Conservation (phyloP, 164 flowering plant species). For the Santalum album region DNA sequence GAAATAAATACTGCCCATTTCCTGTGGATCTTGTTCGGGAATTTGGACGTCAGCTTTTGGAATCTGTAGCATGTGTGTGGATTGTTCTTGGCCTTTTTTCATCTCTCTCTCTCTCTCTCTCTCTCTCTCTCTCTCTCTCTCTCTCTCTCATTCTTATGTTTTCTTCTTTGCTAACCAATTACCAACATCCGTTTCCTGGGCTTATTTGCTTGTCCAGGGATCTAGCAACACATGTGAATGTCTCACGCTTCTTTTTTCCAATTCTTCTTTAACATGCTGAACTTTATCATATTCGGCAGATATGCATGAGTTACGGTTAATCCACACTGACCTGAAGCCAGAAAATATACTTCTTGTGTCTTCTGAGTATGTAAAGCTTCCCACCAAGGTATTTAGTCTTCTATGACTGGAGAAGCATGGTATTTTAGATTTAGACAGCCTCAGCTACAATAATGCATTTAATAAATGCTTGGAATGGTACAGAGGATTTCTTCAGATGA, state of each 20-base stretch:
- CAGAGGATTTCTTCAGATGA: slow-evolving; percentile 58
- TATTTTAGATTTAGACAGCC: slow-evolving; percentile 20
- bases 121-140: too few species aligned
- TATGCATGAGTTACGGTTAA: slow-evolving; percentile 76
- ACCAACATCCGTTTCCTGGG: slow-evolving; percentile 12
- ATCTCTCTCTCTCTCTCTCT: too few species aligned
- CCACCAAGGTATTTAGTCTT: slow-evolving; percentile 48
- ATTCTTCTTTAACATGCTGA: too few species aligned
- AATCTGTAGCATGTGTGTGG: slow-evolving; percentile 97
- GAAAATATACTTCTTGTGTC: slow-evolving; percentile 89
- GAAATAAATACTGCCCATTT: slow-evolving; percentile 73
- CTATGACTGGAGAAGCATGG: slow-evolving; percentile 11
- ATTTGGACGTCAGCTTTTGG: slow-evolving; percentile 93
- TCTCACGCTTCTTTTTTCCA: neutral
- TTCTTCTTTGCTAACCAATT: slow-evolving; percentile 14
- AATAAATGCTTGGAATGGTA: slow-evolving; percentile 34
- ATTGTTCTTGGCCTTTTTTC: slow-evolving; percentile 27
- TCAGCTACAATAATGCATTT: slow-evolving; percentile 15
- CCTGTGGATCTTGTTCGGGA: slow-evolving; percentile 93
- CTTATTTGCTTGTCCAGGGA: slow-evolving; percentile 19
- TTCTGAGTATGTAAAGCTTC: slow-evolving; percentile 62
- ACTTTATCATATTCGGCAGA: slow-evolving; percentile 39
- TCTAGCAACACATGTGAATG: slow-evolving; percentile 1
- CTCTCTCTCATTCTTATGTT: slow-evolving; percentile 9
- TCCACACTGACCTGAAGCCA: slow-evolving; percentile 94